Conservation (phyloP, 2,329 filamentous ascomycete genomes). For the Lasiodiplodia gonubiensis region DNA sequence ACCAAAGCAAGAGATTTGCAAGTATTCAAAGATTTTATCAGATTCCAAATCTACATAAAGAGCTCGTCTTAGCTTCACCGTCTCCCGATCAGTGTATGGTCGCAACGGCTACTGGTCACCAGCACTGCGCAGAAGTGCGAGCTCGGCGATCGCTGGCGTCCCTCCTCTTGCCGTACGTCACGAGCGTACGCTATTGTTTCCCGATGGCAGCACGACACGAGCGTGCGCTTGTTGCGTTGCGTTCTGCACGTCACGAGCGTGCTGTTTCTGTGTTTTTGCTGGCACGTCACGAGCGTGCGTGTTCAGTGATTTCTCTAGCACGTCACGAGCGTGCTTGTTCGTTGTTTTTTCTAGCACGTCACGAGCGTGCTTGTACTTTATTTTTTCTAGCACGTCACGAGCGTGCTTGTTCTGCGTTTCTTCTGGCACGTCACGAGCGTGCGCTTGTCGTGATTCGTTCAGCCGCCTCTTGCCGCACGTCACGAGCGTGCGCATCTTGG, state of each 20-base stretch:
- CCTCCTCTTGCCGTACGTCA: constrained; percentile 20
- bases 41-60: neutral
- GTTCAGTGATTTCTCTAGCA: neutral
- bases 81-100: neutral
- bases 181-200: neutral
- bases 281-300: too few relatives aligned
- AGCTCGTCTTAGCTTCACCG: constrained; percentile 21
- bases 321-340: neutral
- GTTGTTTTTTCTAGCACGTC: neutral
- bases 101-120: constrained; percentile 21
- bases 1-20: neutral
- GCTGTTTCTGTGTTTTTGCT: too few relatives aligned
- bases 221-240: neutral
- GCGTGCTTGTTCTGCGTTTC: neutral
- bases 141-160: constrained; percentile 10
- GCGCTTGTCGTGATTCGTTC: neutral
- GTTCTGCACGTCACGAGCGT: too few relatives aligned
- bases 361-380: neutral
- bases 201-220: neutral
- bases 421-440: neutral
- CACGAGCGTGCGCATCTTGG: neutral
- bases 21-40: neutral
- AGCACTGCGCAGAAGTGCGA: constrained; percentile 24
- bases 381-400: neutral
- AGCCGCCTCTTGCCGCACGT: neutral